Evolutionary conservation across 2,329 filamentous ascomycete genomes (phyloP), one percentile per base, ranked within the genome.

Genomic region (Cladosporium sp.): DNA sequence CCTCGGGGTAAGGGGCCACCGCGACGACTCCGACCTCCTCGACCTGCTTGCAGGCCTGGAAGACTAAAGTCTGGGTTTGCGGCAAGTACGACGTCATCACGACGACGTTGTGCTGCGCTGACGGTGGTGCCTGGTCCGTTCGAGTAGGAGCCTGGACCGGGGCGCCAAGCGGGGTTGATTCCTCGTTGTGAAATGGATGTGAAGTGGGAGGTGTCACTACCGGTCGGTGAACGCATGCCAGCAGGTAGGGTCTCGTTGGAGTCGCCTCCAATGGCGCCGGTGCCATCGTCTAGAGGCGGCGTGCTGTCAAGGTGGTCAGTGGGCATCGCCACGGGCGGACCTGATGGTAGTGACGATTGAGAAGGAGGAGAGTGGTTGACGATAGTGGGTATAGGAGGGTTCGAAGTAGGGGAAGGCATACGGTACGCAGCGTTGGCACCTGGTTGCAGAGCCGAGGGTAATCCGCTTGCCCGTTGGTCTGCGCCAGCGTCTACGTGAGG

Each of bases 121-220:
- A 37, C 28, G 12, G 56, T 17, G 19, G 57, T 57, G 3, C 36
- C 42, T 13, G 63, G 53, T 58, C 45, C 60, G 61, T 51, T 61
- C 17, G 58, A 51, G 53, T 68, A 73, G 12, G 52, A 37, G 36
- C 44, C 80, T 76, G 28, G 79, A 2, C 82, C 84, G 61, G 73
- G 74, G n/a, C 88, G 84, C 92, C 93, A 97, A 60, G 87, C 86
- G 6, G 92, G 93, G 71, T 97, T 97, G 56, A 97, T 78, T 1
- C 89, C 89, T 34, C 93, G 83, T 73, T 97, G 91, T 0, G 88
- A 93, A 45, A 97, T 88, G 10, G 89, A 94, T 1, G 93, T 97
- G 74, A 96, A 97, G 65, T 88, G 89, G 45, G 87, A 93, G 22
- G 84, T 82, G 68, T 96, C 90, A 61, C 88, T 93, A 10, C 73